phyloP scores from a whole-genome alignment of 177 flowering plant species.

The Vitis hybrid region DNA sequence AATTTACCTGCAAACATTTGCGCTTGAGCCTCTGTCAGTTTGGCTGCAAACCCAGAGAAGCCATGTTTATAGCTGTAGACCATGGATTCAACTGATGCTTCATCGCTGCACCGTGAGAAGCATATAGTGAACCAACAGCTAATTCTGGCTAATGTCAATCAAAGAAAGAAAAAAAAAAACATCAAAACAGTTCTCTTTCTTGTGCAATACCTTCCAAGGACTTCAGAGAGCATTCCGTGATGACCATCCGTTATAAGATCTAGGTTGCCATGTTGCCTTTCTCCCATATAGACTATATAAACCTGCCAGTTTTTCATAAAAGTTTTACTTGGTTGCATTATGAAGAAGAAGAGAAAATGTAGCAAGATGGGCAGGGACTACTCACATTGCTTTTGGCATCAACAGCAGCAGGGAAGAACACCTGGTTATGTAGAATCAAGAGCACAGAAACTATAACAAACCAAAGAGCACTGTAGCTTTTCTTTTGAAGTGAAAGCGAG shows the following conservation, averaged over 20 bases:
- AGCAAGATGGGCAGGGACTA: too few relatives aligned
- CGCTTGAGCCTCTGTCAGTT: constrained; percentile 20
- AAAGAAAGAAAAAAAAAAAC: too few relatives aligned
- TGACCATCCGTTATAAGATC: constrained; percentile 14
- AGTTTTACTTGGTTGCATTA: too few relatives aligned
- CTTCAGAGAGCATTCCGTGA: constrained; percentile 26
- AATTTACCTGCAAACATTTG: constrained; percentile 12
- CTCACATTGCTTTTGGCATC: too few relatives aligned
- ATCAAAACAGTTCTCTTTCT: too few relatives aligned
- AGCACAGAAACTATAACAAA: too few relatives aligned
- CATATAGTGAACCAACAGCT: background rate
- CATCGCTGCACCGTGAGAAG: constrained; percentile 13
- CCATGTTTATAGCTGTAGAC: constrained; percentile 27
- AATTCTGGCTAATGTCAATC: too few relatives aligned
- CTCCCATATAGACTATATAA: constrained; percentile 38
- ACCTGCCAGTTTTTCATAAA: constrained; percentile 20
- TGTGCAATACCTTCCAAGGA: constrained; percentile 31
- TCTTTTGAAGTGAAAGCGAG: too few relatives aligned
- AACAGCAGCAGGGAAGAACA: too few relatives aligned
- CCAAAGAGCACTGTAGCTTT: too few relatives aligned
- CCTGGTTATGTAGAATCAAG: too few relatives aligned
- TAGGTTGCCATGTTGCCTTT: constrained; percentile 26
- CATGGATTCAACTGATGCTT: constrained; percentile 8
- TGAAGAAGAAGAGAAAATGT: too few relatives aligned
- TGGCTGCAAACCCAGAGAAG: constrained; percentile 29